Evolutionary conservation across 495 filamentous ascomycete genomes (phyloP).

Genomic region (Evernia prunastri): DNA sequence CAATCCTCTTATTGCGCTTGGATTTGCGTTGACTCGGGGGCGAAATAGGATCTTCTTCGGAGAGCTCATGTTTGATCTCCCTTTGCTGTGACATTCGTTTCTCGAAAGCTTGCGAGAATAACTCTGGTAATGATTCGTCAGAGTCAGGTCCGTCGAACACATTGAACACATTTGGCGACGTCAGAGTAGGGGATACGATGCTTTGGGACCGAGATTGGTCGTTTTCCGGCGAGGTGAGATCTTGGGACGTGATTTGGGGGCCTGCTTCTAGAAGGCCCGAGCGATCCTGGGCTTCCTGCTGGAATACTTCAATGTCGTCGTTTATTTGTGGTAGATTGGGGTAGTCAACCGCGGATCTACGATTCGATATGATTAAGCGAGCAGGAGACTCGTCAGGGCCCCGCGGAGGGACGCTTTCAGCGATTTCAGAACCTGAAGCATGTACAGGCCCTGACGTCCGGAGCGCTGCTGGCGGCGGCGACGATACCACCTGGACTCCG

Average conservation of each 20-base stretch:
- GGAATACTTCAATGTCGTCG: constrained; percentile 17
- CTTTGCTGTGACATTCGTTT: constrained; percentile 19
- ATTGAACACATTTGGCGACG: background rate
- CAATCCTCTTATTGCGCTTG: constrained; percentile 8
- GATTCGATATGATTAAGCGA: background rate
- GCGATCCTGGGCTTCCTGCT: constrained; percentile 15
- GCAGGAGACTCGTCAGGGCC: background rate
- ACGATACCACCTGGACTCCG: constrained; percentile 12
- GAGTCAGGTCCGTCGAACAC: constrained; percentile 6
- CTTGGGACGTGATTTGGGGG: constrained; percentile 11
- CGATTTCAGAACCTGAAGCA: background rate
- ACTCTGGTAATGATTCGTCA: constrained; percentile 21
- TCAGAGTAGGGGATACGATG: constrained; percentile 4
- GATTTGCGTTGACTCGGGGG: constrained; percentile 5
- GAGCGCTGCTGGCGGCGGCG: constrained; percentile 6
- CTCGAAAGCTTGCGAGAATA: constrained; percentile 23
- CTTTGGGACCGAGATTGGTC: constrained; percentile 1
- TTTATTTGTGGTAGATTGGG: constrained; percentile 13
- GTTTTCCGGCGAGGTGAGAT: constrained; percentile 9
- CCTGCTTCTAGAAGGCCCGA: constrained; percentile 8
- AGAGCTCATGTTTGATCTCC: constrained; percentile 17
- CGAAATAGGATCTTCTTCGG: constrained; percentile 11
- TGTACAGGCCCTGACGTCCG: constrained; percentile 1
- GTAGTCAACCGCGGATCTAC: constrained; percentile 11
- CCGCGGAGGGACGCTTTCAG: constrained; percentile 10